A percentile compares a stretch with the other conserved stretches of the same genome.
Conservation (phyloP, 2,329 filamentous ascomycete species). For the Chaetomium globosum region DNA sequence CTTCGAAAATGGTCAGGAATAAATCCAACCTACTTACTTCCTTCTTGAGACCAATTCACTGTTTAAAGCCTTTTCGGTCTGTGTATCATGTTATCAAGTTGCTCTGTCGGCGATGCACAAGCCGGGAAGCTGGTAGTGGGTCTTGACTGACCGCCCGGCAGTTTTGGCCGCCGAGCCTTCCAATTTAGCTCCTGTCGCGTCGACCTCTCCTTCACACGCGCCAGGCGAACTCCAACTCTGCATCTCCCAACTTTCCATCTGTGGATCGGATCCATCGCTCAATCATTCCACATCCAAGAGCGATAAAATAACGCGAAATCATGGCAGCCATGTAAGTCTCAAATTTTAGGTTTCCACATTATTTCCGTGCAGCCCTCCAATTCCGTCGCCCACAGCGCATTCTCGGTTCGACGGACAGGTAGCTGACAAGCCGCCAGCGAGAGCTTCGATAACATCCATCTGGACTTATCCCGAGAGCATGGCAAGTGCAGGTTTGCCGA, state of each 20-base stretch:
- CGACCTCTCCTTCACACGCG: conserved; percentile 18
- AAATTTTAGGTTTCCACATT: neutral
- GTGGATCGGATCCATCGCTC: conserved; percentile 12
- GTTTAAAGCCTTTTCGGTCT: too few species aligned
- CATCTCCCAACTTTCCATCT: neutral
- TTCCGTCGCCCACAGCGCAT: neutral
- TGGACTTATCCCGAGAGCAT: conserved; percentile 89
- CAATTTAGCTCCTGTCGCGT: conserved; percentile 31
- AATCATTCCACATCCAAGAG: conserved; percentile 8
- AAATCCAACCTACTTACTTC: too few species aligned
- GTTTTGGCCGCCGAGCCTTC: conserved; percentile 3
- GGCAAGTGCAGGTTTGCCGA: conserved; percentile 96
- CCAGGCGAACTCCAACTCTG: conserved; percentile 9
- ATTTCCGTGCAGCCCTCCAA: neutral
- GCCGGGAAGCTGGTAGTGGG: too few species aligned
- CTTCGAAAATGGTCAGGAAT: too few species aligned
- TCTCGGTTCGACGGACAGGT: conserved; percentile 12
- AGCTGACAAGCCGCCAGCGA: conserved; percentile 57
- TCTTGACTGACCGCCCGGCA: conserved; percentile 23
- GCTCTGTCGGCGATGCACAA: neutral
- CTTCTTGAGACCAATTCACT: too few species aligned
- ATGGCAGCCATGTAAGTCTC: conserved; percentile 37
- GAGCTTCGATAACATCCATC: conserved; percentile 95
- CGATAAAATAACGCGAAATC: conserved; percentile 1
- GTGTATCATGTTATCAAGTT: neutral